Percentiles rank a stretch among this genome's conserved stretches.
phyloP scores from a whole-genome alignment of 2,329 filamentous ascomycete species.

The Boeremia lycopersici region DNA sequence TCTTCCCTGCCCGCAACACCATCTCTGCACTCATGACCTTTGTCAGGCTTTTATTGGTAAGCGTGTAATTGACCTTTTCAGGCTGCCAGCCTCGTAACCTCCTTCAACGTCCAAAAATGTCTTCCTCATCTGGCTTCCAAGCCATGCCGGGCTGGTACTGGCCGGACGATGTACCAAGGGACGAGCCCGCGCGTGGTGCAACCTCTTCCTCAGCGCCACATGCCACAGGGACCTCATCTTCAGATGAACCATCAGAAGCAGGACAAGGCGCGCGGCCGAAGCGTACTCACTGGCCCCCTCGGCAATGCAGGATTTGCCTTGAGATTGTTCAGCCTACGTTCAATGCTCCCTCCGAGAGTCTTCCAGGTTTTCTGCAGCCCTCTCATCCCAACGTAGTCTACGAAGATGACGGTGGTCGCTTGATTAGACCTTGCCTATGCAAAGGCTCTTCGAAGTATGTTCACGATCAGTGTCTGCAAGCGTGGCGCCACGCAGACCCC shows the following conservation, averaged over 20 bases:
- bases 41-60: constrained; percentile 24
- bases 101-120: constrained; percentile 39
- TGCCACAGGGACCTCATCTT: constrained; percentile 21
- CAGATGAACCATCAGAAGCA: constrained; percentile 19
- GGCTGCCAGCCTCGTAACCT: background rate
- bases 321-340: constrained; percentile 71
- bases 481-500: constrained; percentile 80
- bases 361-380: constrained; percentile 63
- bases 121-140: constrained; percentile 49
- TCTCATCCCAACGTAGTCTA: constrained; percentile 65
- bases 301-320: constrained; percentile 88
- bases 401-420: constrained; percentile 73
- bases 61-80: constrained; percentile 27
- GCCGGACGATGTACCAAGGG: constrained; percentile 52
- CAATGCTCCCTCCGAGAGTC: constrained; percentile 58
- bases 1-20: constrained; percentile 18
- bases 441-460: constrained; percentile 93
- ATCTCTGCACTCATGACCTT: constrained; percentile 27
- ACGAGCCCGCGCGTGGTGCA: constrained; percentile 19
- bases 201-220: constrained; percentile 23
- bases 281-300: constrained; percentile 65
- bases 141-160: constrained; percentile 54
- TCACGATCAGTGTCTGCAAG: constrained; percentile 85
- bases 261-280: constrained; percentile 25
- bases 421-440: constrained; percentile 91